A percentile compares a stretch with the other conserved stretches of the same genome.
Evolutionary conservation across 768 basidiomycete species (phyloP).

Genomic region (Cystofilobasidium capitatum): DNA sequence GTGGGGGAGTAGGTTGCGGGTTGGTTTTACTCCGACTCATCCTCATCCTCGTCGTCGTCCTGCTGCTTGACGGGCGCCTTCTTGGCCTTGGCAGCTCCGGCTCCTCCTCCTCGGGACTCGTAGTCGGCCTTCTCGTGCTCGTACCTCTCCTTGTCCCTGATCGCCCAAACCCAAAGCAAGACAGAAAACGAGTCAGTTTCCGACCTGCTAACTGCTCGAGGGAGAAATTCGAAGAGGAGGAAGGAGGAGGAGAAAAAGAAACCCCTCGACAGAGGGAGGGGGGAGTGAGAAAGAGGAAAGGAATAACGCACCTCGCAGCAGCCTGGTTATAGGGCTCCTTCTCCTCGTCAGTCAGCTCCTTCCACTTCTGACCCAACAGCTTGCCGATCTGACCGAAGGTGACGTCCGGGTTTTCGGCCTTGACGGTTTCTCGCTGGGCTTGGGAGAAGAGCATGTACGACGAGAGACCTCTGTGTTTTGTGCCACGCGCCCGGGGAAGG

Average conservation of each 20-base stretch:
- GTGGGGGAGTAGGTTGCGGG: not conserved
- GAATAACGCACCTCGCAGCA: not conserved
- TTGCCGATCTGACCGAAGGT: constrained; percentile 87
- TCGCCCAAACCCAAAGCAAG: too few species aligned
- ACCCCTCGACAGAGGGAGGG: not conserved
- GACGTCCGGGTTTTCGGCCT: constrained; percentile 88
- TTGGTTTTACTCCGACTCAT: constrained; percentile 53
- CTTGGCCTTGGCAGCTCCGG: constrained; percentile 44
- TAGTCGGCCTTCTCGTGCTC: constrained; percentile 3
- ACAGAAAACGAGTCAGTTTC: too few species aligned
- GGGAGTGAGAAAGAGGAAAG: not conserved
- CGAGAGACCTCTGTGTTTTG: constrained; percentile 66
- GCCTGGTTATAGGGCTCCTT: constrained; percentile 41
- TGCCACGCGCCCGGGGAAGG: too few species aligned
- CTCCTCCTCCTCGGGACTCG: not conserved
- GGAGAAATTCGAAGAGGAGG: not conserved
- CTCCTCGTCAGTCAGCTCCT: constrained; percentile 80
- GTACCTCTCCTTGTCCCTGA: constrained; percentile 10
- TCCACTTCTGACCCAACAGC: constrained; percentile 92
- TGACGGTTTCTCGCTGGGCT: constrained; percentile 91
- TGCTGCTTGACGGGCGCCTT: constrained; percentile 53
- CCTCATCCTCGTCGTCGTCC: constrained; percentile 42
- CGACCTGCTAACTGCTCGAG: not conserved
- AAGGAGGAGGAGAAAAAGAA: not conserved
- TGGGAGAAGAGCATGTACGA: constrained; percentile 99